phyloP scores from a whole-genome alignment of 2,329 filamentous ascomycete genomes.

The Fusarium luffae region DNA sequence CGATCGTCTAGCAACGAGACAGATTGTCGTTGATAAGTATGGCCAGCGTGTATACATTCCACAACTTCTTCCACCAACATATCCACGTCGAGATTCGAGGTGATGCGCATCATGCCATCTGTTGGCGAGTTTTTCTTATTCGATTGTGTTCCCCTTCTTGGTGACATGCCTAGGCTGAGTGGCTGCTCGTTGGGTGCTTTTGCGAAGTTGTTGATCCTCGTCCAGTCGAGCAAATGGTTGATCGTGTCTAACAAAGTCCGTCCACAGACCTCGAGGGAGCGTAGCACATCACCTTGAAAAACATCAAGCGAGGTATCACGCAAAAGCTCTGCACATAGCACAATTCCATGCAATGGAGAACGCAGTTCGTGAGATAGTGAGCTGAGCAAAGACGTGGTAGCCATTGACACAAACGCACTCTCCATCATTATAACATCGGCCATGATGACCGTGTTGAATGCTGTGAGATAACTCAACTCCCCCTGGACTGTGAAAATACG shows the following conservation, averaged over 20 bases:
- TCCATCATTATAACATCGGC: constrained; percentile 62
- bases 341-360: constrained; percentile 69
- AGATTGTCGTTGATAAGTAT: constrained; percentile 39
- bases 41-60: constrained; percentile 59
- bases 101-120: constrained; percentile 34
- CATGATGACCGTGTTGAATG: constrained; percentile 67
- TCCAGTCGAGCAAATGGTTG: constrained; percentile 64
- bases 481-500: constrained; percentile 58
- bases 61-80: constrained; percentile 59
- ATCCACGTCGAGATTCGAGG: constrained; percentile 47
- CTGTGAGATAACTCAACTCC: constrained; percentile 63
- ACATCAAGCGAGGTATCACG: constrained; percentile 60
- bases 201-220: constrained; percentile 61
- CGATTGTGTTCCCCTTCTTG: neutral
- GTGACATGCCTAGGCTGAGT: neutral
- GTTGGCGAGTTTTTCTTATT: neutral
- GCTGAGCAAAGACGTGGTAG: constrained; percentile 68
- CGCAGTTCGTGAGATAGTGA: constrained; percentile 71
- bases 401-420: constrained; percentile 53
- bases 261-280: constrained; percentile 62
- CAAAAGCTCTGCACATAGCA: constrained; percentile 65
- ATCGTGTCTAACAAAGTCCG: constrained; percentile 65
- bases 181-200: constrained; percentile 5
- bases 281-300: constrained; percentile 59
- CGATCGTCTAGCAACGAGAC: constrained; percentile 11